These are phyloP conservation scores for Pouteria campechiana DNA, from an alignment of 179 eudicot genomes.

Conservation along the genomic window DNA sequence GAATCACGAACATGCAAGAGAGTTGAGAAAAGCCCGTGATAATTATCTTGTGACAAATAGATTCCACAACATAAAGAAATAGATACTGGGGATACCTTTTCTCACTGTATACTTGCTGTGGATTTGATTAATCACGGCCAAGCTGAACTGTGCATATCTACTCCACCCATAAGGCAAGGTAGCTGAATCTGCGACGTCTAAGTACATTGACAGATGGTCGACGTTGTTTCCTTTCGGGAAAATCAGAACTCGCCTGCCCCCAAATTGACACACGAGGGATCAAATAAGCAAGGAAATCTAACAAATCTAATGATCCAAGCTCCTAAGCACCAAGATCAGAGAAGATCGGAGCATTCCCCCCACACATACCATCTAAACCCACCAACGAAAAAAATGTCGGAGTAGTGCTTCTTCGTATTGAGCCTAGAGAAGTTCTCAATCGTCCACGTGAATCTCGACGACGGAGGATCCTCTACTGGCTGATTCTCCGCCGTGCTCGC, in stretches of 20 bases:
- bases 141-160: constrained; percentile 79
- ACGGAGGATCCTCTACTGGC: constrained; percentile 52
- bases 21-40: too few relatives aligned
- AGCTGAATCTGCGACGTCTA: constrained; percentile 81
- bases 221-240: constrained; percentile 91
- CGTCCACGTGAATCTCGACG: constrained; percentile 74
- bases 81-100: constrained; percentile 37
- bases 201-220: constrained; percentile 69
- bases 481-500: constrained; percentile 43
- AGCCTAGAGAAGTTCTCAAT: constrained; percentile 63
- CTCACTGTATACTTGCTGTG: constrained; percentile 45
- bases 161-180: constrained; percentile 86
- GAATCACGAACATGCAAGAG: too few relatives aligned
- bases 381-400: constrained; percentile 63
- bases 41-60: too few relatives aligned
- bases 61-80: too few relatives aligned
- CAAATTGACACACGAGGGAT: not conserved
- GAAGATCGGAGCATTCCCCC: too few relatives aligned
- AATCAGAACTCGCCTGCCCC: constrained; percentile 71
- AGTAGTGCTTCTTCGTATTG: constrained; percentile 62
- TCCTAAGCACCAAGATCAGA: too few relatives aligned
- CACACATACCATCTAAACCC: constrained; percentile 66
- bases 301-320: not conserved
- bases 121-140: constrained; percentile 63
- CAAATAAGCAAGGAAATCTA: not conserved